Evolutionary conservation across 441 rosid species (phyloP), one percentile per base, ranked within the genome.

Genomic region (Breynia disticha): DNA sequence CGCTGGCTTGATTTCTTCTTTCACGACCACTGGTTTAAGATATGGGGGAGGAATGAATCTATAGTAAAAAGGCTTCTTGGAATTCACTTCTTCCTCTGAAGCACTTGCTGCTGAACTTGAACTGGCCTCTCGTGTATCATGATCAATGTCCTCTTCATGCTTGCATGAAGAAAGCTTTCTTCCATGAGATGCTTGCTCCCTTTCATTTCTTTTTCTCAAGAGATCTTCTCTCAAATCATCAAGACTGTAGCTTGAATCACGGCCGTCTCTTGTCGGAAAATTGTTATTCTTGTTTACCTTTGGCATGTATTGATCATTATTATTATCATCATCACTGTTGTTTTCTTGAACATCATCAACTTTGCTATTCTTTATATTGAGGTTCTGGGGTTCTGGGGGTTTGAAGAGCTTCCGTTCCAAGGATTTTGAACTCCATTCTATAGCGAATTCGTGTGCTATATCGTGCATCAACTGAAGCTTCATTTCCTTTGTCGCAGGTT

Each of bases 401-500:
- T 55, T 67, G 62, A 75, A 78, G 47, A 81, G 68, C 57, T 78
- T 72, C 76, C 76, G 76, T 39, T 83, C 80, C 66, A 84, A 69
- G 37, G 74, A 57, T 69, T 74, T 72, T 42, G 87, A 54, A 57
- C 78, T 85, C 91, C 91, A 90, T 39, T 75, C 74, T 35, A 84
- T 54, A 19, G 72, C 70, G 62, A 66, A 64, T 55, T 90, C 96
- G 39, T 63, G 60, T 3, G 93, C 82, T 7, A 90, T 59, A 11
- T 74, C 81, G 7, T 61, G 71, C 60, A 90, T 62, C 49, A 84
- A 55, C 74, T 73, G 76, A 69, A 90, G 65, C 69, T 81, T 87
- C 79, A 64, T 69, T 55, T 84, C 91, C 78, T 79, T 80, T 8
- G 87, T 63, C 1, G 74, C 69, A 18, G 72, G 67, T 50, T 43